Conservation (phyloP, 495 filamentous ascomycete genomes). For the Annulohypoxylon moriforme region DNA sequence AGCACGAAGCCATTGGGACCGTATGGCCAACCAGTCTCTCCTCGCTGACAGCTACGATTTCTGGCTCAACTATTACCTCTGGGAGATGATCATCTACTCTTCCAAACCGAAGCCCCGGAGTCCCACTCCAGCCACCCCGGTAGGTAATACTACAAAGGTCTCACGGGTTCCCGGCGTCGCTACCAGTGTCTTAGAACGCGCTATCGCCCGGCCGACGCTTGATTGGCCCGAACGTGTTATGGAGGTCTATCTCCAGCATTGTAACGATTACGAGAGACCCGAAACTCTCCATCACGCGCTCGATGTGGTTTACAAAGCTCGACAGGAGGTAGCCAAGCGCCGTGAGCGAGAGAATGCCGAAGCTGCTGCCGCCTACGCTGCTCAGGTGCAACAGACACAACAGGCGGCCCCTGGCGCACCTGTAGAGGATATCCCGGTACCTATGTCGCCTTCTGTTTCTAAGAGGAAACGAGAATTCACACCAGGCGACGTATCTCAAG, state of each 20-base stretch:
- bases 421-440: constrained; percentile 43
- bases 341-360: constrained; percentile 73
- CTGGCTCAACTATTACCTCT: constrained; percentile 90
- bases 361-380: constrained; percentile 61
- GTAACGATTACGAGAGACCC: constrained; percentile 84
- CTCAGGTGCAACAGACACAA: constrained; percentile 50
- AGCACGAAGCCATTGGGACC: constrained; percentile 78
- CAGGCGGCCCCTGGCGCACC: constrained; percentile 44
- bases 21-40: constrained; percentile 66
- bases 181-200: constrained; percentile 78
- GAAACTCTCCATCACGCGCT: constrained; percentile 76
- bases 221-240: constrained; percentile 94
- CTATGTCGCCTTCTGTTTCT: constrained; percentile 47
- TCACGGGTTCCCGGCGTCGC: constrained; percentile 68
- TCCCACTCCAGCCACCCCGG: constrained; percentile 55
- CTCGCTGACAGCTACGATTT: constrained; percentile 86
- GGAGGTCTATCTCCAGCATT: constrained; percentile 84
- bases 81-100: constrained; percentile 78
- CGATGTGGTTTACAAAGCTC: constrained; percentile 73
- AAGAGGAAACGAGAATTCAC: constrained; percentile 77
- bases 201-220: constrained; percentile 73
- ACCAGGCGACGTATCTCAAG: constrained; percentile 56
- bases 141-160: constrained; percentile 41
- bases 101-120: constrained; percentile 55
- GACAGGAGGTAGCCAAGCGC: constrained; percentile 69